Conservation (phyloP, 148 eudicot species). For the Rhododendron ovatum region DNA sequence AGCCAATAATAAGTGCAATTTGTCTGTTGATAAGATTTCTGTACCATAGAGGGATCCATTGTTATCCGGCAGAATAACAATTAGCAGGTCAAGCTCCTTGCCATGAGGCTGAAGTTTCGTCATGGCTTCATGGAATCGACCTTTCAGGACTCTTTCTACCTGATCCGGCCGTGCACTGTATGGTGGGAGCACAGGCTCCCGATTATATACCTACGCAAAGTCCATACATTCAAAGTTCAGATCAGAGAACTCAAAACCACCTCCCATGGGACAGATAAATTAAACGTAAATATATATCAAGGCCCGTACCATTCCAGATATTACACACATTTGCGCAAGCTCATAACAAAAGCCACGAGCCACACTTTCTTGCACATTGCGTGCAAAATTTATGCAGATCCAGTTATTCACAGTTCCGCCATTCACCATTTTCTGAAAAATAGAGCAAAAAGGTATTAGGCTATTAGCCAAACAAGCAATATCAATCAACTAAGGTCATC, state of each 20-base stretch:
- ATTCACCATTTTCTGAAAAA: conserved; percentile 76
- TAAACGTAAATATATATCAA: neutral
- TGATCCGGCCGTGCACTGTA: conserved; percentile 62
- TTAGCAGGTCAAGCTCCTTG: conserved; percentile 62
- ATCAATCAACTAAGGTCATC: neutral
- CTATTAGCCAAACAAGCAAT: neutral
- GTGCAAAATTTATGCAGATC: conserved; percentile 75
- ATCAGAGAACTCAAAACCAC: neutral
- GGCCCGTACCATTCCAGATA: conserved; percentile 66
- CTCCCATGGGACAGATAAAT: neutral
- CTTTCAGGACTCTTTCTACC: conserved; percentile 56
- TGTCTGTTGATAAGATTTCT: neutral
- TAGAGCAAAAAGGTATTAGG: neutral
- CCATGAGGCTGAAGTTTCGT: conserved; percentile 37
- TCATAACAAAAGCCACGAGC: conserved; percentile 63
- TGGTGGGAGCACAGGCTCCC: conserved; percentile 54
- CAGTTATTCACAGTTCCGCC: conserved; percentile 66
- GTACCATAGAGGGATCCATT: conserved; percentile 89
- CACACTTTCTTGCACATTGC: conserved; percentile 51
- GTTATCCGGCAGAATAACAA: conserved; percentile 76
- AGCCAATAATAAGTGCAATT: neutral
- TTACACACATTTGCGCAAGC: conserved; percentile 72
- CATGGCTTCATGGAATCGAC: conserved; percentile 59
- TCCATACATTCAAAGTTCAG: neutral
- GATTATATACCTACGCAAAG: conserved; percentile 39